phyloP scores from a whole-genome alignment of 805 yeast genomes.

The Priceomyces fermenticarens region DNA sequence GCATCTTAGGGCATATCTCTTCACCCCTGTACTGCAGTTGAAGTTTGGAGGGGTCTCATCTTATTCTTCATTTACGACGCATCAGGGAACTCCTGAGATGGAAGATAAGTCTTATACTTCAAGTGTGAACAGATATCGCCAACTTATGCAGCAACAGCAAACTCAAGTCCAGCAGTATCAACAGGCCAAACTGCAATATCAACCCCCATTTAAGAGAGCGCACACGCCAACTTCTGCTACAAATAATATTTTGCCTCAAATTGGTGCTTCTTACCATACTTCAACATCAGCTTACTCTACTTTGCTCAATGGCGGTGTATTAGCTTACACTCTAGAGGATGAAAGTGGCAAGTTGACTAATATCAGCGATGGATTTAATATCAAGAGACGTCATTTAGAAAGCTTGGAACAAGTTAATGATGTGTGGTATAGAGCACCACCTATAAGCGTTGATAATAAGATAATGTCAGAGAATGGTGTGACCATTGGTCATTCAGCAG shows the following conservation, averaged over 20 bases:
- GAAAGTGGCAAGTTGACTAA: slow-evolving; percentile 13
- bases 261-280: slow-evolving; percentile 20
- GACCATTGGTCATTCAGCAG: slow-evolving; percentile 69
- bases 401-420: slow-evolving; percentile 14
- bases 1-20: slow-evolving; percentile 38
- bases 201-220: slow-evolving; percentile 12
- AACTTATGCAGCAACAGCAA: slow-evolving; percentile 14
- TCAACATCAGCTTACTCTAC: slow-evolving; percentile 34
- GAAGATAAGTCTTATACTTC: slow-evolving; percentile 10
- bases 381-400: slow-evolving; percentile 20
- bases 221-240: slow-evolving; percentile 10
- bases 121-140: slow-evolving; percentile 10
- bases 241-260: slow-evolving; percentile 6
- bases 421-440: slow-evolving; percentile 71
- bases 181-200: slow-evolving; percentile 12
- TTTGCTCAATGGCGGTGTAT: slow-evolving; percentile 36
- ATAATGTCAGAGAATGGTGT: slow-evolving; percentile 15
- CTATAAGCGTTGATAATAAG: slow-evolving; percentile 32
- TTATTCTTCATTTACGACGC: slow-evolving; percentile 12
- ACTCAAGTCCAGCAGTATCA: slow-evolving; percentile 16
- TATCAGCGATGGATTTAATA: slow-evolving; percentile 20
- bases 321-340: slow-evolving; percentile 30
- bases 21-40: slow-evolving; percentile 44
- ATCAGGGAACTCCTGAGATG: slow-evolving; percentile 5
- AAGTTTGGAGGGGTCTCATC: slow-evolving; percentile 30